Conservation (phyloP, 2,329 filamentous ascomycete species). For the Beauveria bassiana region DNA sequence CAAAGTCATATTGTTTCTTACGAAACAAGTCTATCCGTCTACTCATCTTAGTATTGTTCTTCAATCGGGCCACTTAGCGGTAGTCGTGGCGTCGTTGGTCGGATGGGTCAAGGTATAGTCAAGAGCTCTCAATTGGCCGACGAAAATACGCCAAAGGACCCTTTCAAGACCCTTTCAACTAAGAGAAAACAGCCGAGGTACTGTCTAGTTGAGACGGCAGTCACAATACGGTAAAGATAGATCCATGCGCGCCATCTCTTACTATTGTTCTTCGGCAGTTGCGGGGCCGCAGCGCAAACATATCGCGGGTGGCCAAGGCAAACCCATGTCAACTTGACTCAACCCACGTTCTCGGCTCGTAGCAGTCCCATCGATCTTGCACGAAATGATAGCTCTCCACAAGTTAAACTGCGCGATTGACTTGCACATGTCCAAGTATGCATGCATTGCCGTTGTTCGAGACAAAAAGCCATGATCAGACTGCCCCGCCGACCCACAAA, state of each 20-base stretch:
- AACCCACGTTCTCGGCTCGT: not conserved
- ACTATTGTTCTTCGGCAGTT: conserved; percentile 12
- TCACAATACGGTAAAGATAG: not conserved
- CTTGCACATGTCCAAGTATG: not conserved
- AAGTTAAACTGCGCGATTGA: not conserved
- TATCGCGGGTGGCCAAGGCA: not conserved
- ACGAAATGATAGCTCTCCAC: not conserved
- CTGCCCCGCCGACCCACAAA: not conserved
- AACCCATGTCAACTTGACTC: not conserved
- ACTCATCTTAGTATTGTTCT: conserved; percentile 23
- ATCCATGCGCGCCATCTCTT: conserved; percentile 11
- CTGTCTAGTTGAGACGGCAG: not conserved
- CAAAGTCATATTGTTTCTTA: conserved; percentile 15
- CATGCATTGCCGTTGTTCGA: not conserved
- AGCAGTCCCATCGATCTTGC: not conserved
- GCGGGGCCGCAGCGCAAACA: conserved; percentile 1
- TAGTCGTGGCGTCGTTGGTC: conserved; percentile 12
- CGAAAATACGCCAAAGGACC: too few relatives aligned
- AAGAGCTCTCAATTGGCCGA: not conserved
- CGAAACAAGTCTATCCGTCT: not conserved
- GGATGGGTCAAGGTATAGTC: not conserved
- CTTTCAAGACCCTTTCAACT: not conserved
- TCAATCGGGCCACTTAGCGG: not conserved
- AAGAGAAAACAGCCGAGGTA: not conserved
- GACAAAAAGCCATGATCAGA: not conserved